phyloP scores from a whole-genome alignment of 345 rosid genomes.

The Brassica cretica region DNA sequence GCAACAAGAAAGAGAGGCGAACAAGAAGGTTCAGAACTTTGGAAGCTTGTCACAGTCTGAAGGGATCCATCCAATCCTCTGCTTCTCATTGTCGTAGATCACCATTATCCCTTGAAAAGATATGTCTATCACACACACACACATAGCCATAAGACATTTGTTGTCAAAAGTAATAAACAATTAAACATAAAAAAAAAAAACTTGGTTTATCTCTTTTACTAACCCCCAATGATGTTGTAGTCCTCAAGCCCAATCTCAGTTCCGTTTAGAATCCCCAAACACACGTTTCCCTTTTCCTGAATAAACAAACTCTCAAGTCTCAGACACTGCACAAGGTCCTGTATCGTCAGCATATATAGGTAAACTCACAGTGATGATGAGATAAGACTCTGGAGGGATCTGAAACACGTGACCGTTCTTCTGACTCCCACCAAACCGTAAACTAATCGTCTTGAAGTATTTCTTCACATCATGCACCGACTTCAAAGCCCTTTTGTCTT shows the following conservation, averaged over 20 bases:
- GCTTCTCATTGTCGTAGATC: constrained; percentile 74
- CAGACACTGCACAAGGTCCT: background rate
- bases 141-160: constrained; percentile 17
- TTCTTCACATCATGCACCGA: constrained; percentile 49
- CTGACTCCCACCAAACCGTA: constrained; percentile 50
- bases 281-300: constrained; percentile 76
- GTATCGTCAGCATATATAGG: too few species aligned
- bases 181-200: background rate
- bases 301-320: constrained; percentile 16
- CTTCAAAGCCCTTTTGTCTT: constrained; percentile 58
- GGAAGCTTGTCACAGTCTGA: constrained; percentile 59
- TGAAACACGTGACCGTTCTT: constrained; percentile 54
- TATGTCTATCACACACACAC: constrained; percentile 45
- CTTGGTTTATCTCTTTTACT: constrained; percentile 9
- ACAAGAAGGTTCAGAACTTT: constrained; percentile 51
- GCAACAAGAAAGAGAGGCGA: constrained; percentile 20
- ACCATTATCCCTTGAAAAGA: constrained; percentile 66
- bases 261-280: constrained; percentile 81
- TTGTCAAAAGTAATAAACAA: constrained; percentile 10
- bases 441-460: constrained; percentile 58
- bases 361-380: constrained; percentile 61
- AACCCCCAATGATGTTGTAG: constrained; percentile 71
- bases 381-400: constrained; percentile 70
- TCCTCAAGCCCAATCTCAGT: constrained; percentile 51
- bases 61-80: constrained; percentile 70